Evolutionary conservation across 208 protist species (phyloP), one percentile per base, ranked within the genome.

Genomic region (Trypanosoma boissoni): DNA sequence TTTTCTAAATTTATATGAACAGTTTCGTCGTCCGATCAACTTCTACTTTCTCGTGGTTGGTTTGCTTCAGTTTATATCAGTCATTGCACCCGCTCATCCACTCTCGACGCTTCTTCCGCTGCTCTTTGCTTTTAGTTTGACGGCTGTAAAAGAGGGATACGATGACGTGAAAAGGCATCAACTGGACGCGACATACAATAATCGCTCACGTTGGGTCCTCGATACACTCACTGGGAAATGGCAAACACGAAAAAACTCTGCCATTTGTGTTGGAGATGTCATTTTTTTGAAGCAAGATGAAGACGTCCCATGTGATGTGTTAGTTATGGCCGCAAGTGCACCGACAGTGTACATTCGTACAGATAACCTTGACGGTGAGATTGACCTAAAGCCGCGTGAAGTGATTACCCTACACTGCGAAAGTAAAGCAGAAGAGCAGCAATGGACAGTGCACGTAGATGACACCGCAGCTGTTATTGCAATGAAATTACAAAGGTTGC

Each of bases 31-130:
- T 6, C 81, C 94, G 8, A 78, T 98, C 26, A 99, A 99, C 71
- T 78, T 97, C 34, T 99, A 99, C 69, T 99, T 99, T 79, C 65
- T 99, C 21, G 57, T 98, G 3, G 95, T 99, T 8, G 73, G 85
- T 7, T 60, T 80, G 27, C 67, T 99, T 4, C 94, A 98, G 75
- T 91, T 97, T 55, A 86, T 97, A 27, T 83, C 83, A 23, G 63
- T 87, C 32, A 91, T 96, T 66, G 95, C 92, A 3, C 96, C 96
- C 0, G 92, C 97, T 3, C 97, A 89, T 76, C 90, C 91, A 26
- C 74, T 96, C 10, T 95, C 92, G 16, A 94, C 93, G 14, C 62
- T 97, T 24, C 51, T 97, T 37, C 95, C 96, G 5, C 69, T 98
- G 18, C 48, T 96, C 26, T 96, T 98, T 64, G 94, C 97, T 24